Evolutionary conservation across 768 basidiomycete genomes (phyloP).

Genomic region (Nevesoporus exiguus): DNA sequence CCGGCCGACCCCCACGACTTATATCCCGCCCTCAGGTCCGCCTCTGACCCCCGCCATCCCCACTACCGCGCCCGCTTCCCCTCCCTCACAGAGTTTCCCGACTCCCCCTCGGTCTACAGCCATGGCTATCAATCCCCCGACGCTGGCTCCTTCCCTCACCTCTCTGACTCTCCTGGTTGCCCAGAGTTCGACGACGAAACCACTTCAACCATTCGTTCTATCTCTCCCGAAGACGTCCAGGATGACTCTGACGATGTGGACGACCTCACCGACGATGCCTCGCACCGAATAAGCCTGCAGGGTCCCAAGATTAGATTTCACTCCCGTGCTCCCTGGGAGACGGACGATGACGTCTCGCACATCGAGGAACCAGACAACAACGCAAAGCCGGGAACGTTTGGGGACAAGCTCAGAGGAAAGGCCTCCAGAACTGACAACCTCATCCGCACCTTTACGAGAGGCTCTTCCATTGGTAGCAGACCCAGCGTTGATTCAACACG

Average conservation of each 20-base stretch:
- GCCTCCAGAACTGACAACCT: slow-evolving; percentile 33
- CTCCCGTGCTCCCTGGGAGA: slow-evolving; percentile 80
- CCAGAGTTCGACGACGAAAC: slow-evolving; percentile 57
- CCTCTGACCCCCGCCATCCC: slow-evolving; percentile 30
- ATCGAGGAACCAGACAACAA: slow-evolving; percentile 47
- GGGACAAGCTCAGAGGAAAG: slow-evolving; percentile 30
- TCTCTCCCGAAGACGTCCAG: slow-evolving; percentile 31
- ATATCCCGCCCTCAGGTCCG: background rate
- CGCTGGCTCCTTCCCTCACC: slow-evolving; percentile 32
- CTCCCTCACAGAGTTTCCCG: slow-evolving; percentile 55
- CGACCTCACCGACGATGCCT: slow-evolving; percentile 42
- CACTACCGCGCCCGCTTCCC: slow-evolving; percentile 43
- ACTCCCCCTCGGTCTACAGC: slow-evolving; percentile 71
- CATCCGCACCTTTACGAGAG: slow-evolving; percentile 46
- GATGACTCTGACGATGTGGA: slow-evolving; percentile 33
- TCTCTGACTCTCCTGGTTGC: slow-evolving; percentile 46
- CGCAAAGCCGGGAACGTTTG: slow-evolving; percentile 28
- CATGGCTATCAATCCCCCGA: slow-evolving; percentile 55
- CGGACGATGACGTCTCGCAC: slow-evolving; percentile 45
- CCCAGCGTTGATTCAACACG: slow-evolving; percentile 65
- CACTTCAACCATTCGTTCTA: slow-evolving; percentile 24
- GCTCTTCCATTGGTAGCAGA: slow-evolving; percentile 42
- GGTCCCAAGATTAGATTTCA: slow-evolving; percentile 85
- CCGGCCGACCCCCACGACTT: slow-evolving; percentile 30
- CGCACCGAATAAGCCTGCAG: slow-evolving; percentile 61